Conservation (phyloP, 2,329 filamentous ascomycete genomes). For the Aspergillus felis region DNA sequence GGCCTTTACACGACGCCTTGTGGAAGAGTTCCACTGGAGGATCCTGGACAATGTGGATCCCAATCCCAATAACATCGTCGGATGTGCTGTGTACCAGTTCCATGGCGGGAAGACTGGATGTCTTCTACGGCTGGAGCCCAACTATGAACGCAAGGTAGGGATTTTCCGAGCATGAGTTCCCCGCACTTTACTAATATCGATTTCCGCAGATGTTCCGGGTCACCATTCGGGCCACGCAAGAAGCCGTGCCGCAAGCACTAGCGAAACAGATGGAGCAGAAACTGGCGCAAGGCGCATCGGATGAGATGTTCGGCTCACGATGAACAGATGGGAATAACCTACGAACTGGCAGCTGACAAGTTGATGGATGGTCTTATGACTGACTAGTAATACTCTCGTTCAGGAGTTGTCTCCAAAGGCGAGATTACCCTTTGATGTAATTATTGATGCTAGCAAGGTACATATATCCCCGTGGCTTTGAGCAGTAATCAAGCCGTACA, state of each 20-base stretch:
- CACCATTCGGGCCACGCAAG: constrained; percentile 90
- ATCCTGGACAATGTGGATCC: constrained; percentile 82
- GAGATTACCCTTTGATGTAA: neutral
- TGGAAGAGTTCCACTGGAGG: constrained; percentile 87
- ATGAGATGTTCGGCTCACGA: constrained; percentile 13
- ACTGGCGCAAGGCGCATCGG: constrained; percentile 53
- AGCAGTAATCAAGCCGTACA: neutral
- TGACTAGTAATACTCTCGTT: neutral
- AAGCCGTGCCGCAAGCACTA: constrained; percentile 74
- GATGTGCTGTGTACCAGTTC: constrained; percentile 72
- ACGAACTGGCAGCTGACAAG: neutral
- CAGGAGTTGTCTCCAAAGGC: neutral
- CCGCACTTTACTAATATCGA: constrained; percentile 9
- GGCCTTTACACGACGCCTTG: constrained; percentile 65
- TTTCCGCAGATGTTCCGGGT: constrained; percentile 79
- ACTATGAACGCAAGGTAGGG: constrained; percentile 79
- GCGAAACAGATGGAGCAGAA: constrained; percentile 85
- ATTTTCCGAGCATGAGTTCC: neutral
- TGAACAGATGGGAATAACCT: neutral
- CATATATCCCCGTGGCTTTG: neutral
- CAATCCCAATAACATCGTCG: constrained; percentile 90
- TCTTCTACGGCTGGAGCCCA: constrained; percentile 88
- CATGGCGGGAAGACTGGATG: constrained; percentile 91
- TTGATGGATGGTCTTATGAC: neutral
- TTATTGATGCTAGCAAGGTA: neutral